These are phyloP conservation scores for Creolimax fragrantissima DNA, from an alignment of 78 protist genomes.

Conservation along the genomic window DNA sequence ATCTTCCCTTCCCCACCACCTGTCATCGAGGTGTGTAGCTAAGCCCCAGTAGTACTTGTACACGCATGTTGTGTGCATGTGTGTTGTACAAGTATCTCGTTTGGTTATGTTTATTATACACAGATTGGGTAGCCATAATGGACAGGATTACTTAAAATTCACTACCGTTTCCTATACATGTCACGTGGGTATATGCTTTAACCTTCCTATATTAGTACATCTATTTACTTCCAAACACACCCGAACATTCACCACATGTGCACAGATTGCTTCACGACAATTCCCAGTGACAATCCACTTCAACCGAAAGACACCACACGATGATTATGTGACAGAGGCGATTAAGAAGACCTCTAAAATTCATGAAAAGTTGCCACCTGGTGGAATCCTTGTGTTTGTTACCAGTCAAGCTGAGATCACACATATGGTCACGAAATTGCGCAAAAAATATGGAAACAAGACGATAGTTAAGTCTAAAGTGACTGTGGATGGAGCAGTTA, in stretches of 20 bases:
- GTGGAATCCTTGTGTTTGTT: constrained; percentile 90
- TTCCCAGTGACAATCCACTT: constrained; percentile 82
- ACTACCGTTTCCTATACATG: no score
- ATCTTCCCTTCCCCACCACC: constrained; percentile 65
- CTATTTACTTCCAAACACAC: no score
- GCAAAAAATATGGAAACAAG: constrained; percentile 31
- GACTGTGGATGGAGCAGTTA: no score
- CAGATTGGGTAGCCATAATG: no score
- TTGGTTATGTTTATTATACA: no score
- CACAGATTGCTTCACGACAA: constrained; percentile 65
- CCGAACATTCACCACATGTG: no score
- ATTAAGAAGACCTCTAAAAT: constrained; percentile 50
- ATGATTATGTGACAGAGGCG: constrained; percentile 59
- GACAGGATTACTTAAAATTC: no score
- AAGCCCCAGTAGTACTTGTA: no score
- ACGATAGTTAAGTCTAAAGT: no score
- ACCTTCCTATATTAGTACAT: no score
- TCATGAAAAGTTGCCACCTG: constrained; percentile 79
- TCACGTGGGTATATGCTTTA: no score
- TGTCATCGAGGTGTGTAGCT: constrained; percentile 39
- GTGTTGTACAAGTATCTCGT: no score
- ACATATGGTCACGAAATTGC: constrained; percentile 30
- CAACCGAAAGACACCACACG: constrained; percentile 53
- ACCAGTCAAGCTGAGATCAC: constrained; percentile 88
- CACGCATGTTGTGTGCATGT: not conserved